Evolutionary conservation across 768 basidiomycete genomes (phyloP), one percentile per base, ranked within the genome.

Genomic region (Agrocybe chaxingu): DNA sequence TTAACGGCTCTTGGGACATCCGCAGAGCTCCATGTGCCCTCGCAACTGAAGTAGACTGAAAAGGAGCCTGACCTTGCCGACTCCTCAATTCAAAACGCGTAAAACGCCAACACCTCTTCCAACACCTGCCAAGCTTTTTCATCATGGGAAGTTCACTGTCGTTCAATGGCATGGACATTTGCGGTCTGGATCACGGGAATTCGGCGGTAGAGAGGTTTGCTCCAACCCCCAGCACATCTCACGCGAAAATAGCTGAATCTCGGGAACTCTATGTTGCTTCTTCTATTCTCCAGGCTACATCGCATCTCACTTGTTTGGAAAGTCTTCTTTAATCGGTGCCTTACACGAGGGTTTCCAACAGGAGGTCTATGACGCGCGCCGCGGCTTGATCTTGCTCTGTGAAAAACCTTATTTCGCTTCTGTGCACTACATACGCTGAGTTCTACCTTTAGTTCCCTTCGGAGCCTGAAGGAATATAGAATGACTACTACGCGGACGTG

Each of bases 241-340:
- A 1, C 41, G 11, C 19, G 19, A 42, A 16, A 42, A 7, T 42
- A 33, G 45, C 54, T 45, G 53, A 53, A 60, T 60, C 59, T 60
- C 56, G 47, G 54, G 45, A 47, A 48, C 49, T 39, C 54, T 57
- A 38, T 53, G 48, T 18, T 48, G 24, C 45, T 47, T 41, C 44
- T 50, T 44, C 49, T 48, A 30, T 42, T 47, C 35, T 29, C 42
- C 37, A 44, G 43, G 50, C 40, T 53, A 49, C 48, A 47, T 42
- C 56, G 45, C 51, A 53, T 55, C 53, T 54, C 53, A 52, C 54
- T 48, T 54, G 50, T 40, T 48, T 44, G 51, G 42, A 37, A 50
- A 45, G 37, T 39, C 58, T 60, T 57, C 59, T 55, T 46, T 51
- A 54, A 60, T 60, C 51, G 56, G 59, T 60, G 52, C 59, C 59